Evolutionary conservation across 2,329 filamentous ascomycete species (phyloP).

Genomic region (Ophiocordyceps polyrhachis-furcata): DNA sequence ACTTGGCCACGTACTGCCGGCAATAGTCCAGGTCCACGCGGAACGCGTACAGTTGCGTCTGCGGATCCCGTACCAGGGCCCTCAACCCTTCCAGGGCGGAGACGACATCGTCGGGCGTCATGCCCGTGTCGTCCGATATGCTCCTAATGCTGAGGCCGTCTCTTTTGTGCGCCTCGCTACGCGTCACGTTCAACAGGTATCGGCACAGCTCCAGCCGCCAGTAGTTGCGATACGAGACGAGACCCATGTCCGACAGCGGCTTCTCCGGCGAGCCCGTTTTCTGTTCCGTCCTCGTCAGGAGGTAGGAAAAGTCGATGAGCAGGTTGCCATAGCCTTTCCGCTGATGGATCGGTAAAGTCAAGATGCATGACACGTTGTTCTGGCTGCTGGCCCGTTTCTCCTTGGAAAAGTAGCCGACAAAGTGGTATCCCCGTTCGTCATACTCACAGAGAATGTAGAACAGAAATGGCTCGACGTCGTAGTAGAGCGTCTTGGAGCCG

Average conservation of each 20-base stretch:
- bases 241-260: conserved; percentile 89
- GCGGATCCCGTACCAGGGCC: conserved; percentile 73
- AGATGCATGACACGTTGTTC: conserved; percentile 95
- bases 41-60: conserved; percentile 77
- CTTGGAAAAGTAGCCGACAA: conserved; percentile 99
- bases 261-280: conserved; percentile 96
- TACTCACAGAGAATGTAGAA: conserved; percentile 97
- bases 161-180: conserved; percentile 13
- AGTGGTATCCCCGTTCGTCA: conserved; percentile 79
- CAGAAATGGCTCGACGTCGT: conserved; percentile 90
- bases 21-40: conserved; percentile 75
- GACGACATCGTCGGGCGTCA: conserved; percentile 92
- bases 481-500: conserved; percentile 96
- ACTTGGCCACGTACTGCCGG: conserved; percentile 70
- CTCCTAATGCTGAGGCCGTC: conserved; percentile 40
- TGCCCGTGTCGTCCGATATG: conserved; percentile 77
- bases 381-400: conserved; percentile 88
- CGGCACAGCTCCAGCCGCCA: conserved; percentile 83
- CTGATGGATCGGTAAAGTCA: conserved; percentile 91
- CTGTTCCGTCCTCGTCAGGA: conserved; percentile 78
- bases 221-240: conserved; percentile 94
- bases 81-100: conserved; percentile 81
- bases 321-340: conserved; percentile 93
- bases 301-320: conserved; percentile 94
- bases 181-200: conserved; percentile 44